These are phyloP conservation scores for Fistulina hepatica DNA, from an alignment of 1,284 basidiomycete species.

Conservation along the genomic window DNA sequence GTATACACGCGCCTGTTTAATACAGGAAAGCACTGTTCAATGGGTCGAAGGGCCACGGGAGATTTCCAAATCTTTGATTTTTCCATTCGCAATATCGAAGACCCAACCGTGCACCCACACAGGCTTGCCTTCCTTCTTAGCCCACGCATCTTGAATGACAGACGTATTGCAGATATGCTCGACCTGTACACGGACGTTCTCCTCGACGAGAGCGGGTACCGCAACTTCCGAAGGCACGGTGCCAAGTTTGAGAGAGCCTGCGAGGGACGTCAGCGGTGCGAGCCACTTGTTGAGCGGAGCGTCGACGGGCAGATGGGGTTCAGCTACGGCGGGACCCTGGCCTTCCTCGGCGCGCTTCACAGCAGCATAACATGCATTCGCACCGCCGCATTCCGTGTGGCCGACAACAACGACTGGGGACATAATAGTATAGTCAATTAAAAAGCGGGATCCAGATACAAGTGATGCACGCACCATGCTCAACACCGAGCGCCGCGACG, in stretches of 20 bases:
- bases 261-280: constrained; percentile 52
- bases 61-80: constrained; percentile 58
- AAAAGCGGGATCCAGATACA: constrained; percentile 19
- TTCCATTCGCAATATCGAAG: constrained; percentile 65
- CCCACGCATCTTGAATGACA: constrained; percentile 66
- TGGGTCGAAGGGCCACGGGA: constrained; percentile 29
- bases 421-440: constrained; percentile 19
- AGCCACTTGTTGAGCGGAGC: constrained; percentile 65
- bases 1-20: too few relatives aligned
- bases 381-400: constrained; percentile 76
- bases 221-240: constrained; percentile 29
- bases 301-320: constrained; percentile 26
- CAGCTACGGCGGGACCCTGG: constrained; percentile 25
- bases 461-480: constrained; percentile 77
- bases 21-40: too few relatives aligned
- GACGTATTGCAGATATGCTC: constrained; percentile 55
- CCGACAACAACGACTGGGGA: constrained; percentile 66
- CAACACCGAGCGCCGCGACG: constrained; percentile 65
- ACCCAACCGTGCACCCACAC: constrained; percentile 80
- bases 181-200: constrained; percentile 73
- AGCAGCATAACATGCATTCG: constrained; percentile 46
- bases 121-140: constrained; percentile 43
- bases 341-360: constrained; percentile 16
- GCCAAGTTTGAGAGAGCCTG: constrained; percentile 38
- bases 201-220: constrained; percentile 53